Base-by-base conservation (phyloP, 176 grass and related monocot genomes). In the Zoysia pacifica region DNA sequence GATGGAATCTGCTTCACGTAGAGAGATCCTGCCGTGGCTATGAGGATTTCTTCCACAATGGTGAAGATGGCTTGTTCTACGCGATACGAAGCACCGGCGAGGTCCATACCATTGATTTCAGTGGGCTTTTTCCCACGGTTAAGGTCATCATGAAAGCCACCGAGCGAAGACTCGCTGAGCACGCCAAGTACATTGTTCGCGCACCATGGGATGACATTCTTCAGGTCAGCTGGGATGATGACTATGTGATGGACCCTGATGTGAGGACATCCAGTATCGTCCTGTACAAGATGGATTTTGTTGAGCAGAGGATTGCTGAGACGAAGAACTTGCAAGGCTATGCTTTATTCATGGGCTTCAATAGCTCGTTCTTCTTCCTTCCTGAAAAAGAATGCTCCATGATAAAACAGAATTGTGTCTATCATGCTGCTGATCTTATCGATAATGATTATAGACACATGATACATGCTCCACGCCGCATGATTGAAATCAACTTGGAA, bases 51-150 rank as follows among this genome's bases (percentile, higher is more conserved):
- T 55, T 59, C 48, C 44, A 59, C 16, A 8, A 58, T 20, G 16
- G 2, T 1, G 2, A 58, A 0, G 72, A 75, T 12, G 4, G 40
- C 39, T 16, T 75, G 2, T 75, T 75, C 18, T 75, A 75, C 10
- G 72, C 39, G 0, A 3, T 75, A 5, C 53, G 73, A 8, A 42
- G 41, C 28, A 62, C 4, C 0, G 41, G 42, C 3, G 11, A 75
- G 54, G 73, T 75, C n/a, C 18, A 75, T 42, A 36, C 73, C 4
- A 47, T 75, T 46, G n/a, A 75, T 62, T 11, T 75, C 18, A 47
- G 16, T 15, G 55, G 42, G 36, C n/a, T 55, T 1, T 61, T 55
- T 2, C 54, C 39, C 4, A 2, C 36, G 11, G 41, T 75, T 9
- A 75, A 62, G 2, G 3, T 75, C n/a, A 14, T 75, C 41, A 62